Base-by-base conservation (phyloP, 768 basidiomycete species). In the Rhodotorula graminis region DNA sequence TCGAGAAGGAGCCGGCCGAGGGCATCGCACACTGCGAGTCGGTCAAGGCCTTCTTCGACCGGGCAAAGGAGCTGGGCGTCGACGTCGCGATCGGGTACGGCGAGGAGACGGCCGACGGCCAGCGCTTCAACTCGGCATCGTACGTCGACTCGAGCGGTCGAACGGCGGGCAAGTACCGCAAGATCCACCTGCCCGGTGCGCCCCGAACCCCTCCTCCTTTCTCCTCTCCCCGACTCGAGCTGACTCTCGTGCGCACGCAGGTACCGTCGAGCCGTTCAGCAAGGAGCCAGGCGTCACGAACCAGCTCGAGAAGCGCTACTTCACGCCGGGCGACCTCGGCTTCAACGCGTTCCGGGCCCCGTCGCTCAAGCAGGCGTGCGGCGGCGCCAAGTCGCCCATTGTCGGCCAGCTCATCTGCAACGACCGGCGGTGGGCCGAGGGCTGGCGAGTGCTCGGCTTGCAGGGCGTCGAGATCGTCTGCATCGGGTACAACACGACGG, bases 261-360 rank as follows among this genome's bases (percentile, higher is more conserved):
- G 67, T 19, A 70, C 80, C 15, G 53, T 77, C 49, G 80, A 81
- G 71, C 80, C 80, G 10, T 81, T 80, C 75, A 74, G 76, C 61
- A 67, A 74, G 23, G 74, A 79, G n/a, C 73, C 76, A 8, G 69
- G 61, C 29, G 79, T 80, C 21, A 80, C 80, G 23, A 80, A 81
- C 65, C 80, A 81, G 72, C 80, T 81, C 56, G 80, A 81, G 72
- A 81, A 81, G 68, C 66, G 31, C 46, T 80, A 80, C 70, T 81
- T 81, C 67, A 70, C 75, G n/a, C 80, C 80, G 0, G 80, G 80
- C 6, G 67, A 81, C 57, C 72, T 79, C n/a, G 79, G 80, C 19
- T 81, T 81, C 73, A 60, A 75, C 3, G 80, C 80, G 5, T 81
- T 81, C 69, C 63, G 79, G 10, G 79, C 79, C 2, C 74, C 75